phyloP scores from a whole-genome alignment of 2,329 filamentous ascomycete genomes.

The Monosporascus sp. region DNA sequence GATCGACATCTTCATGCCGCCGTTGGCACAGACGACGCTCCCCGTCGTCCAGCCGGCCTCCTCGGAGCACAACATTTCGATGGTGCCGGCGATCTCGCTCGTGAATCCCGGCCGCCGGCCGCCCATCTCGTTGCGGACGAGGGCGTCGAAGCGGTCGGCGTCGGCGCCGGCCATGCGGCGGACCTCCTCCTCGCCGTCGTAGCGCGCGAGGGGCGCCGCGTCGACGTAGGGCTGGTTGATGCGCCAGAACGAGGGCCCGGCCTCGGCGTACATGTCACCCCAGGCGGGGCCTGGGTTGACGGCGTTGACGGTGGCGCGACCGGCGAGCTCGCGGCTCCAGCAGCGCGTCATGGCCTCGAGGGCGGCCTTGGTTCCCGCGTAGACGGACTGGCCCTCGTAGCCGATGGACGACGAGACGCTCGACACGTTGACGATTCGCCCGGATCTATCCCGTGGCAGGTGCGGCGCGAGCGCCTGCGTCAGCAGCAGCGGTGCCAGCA shows the following conservation, averaged over 20 bases:
- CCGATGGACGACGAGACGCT: slow-evolving; percentile 50
- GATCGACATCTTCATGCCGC: slow-evolving; percentile 40
- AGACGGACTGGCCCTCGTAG: slow-evolving; percentile 50
- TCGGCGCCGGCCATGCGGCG: background rate
- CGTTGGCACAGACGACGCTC: slow-evolving; percentile 74
- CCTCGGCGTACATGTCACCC: slow-evolving; percentile 45
- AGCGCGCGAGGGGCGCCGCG: slow-evolving; percentile 48
- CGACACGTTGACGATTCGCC: slow-evolving; percentile 50
- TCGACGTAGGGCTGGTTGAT: slow-evolving; percentile 32
- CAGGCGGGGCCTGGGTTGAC: slow-evolving; percentile 53
- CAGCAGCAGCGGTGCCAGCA: slow-evolving; percentile 73
- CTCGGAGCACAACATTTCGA: slow-evolving; percentile 67
- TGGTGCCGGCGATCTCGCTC: slow-evolving; percentile 67
- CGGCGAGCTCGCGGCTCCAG: slow-evolving; percentile 52
- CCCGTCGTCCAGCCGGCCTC: slow-evolving; percentile 77
- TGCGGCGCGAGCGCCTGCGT: slow-evolving; percentile 67
- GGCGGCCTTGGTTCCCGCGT: slow-evolving; percentile 54
- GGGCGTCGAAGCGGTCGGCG: slow-evolving; percentile 50
- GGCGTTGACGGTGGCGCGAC: slow-evolving; percentile 50
- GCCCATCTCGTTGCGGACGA: slow-evolving; percentile 54
- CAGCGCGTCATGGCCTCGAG: slow-evolving; percentile 55
- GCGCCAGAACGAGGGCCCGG: slow-evolving; percentile 36
- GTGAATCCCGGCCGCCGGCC: slow-evolving; percentile 60
- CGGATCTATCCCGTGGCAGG: slow-evolving; percentile 62
- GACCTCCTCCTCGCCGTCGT: background rate